Evolutionary conservation across 2,329 filamentous ascomycete species (phyloP).

Genomic region (Nakataea oryzae): DNA sequence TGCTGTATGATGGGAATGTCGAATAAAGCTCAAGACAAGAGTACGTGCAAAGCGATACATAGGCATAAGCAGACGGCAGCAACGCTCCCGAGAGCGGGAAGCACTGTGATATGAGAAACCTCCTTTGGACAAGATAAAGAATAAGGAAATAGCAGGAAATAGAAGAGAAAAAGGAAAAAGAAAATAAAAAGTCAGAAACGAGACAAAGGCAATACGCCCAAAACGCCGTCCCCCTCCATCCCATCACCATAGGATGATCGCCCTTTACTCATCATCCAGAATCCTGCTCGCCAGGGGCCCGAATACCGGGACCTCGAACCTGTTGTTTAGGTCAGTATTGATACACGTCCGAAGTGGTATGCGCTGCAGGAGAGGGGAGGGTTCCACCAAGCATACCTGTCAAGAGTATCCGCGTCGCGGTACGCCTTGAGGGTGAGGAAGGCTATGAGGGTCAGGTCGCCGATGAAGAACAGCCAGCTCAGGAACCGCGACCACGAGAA

Average conservation of each 20-base stretch:
- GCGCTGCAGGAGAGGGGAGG: neutral
- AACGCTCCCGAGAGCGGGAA: neutral
- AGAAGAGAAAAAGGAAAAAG: neutral
- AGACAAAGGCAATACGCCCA: neutral
- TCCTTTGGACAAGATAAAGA: neutral
- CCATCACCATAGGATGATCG: slow-evolving; percentile 4
- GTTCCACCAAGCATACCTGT: slow-evolving; percentile 33
- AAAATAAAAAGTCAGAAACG: neutral
- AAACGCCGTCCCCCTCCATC: slow-evolving; percentile 5
- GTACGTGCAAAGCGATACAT: neutral
- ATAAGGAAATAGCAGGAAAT: neutral
- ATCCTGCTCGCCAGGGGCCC: slow-evolving; percentile 79
- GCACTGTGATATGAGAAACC: neutral
- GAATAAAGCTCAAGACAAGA: neutral
- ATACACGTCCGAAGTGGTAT: too few species aligned
- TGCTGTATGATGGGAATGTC: neutral
- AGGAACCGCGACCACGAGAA: slow-evolving; percentile 78
- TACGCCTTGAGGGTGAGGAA: slow-evolving; percentile 74
- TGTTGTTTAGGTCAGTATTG: slow-evolving; percentile 18
- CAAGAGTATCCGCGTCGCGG: slow-evolving; percentile 62
- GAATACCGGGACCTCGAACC: slow-evolving; percentile 82
- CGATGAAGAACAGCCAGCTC: slow-evolving; percentile 71
- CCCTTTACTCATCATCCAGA: slow-evolving; percentile 64
- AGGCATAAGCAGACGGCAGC: neutral
- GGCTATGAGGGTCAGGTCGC: slow-evolving; percentile 65